Evolutionary conservation across 257 asterid species (phyloP), one percentile per base, ranked within the genome.

Genomic region (Sherardia arvensis): DNA sequence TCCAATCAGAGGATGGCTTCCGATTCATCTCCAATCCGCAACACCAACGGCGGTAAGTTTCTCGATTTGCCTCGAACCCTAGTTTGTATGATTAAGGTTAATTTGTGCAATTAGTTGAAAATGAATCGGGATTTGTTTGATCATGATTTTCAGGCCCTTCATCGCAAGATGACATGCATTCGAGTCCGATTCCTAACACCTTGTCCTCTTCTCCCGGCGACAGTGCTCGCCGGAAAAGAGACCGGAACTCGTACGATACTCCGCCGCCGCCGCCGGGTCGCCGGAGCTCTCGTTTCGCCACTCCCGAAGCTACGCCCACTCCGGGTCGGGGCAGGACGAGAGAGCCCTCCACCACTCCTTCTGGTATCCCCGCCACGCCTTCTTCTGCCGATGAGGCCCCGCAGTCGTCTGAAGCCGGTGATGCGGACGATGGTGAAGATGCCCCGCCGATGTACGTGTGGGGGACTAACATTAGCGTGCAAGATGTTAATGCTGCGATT

Each of bases 391-490:
- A 82, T 33, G 94, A 87, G 29, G 76, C 68, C 2, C 90, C 86
- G 2, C 86, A 80, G 0, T 85, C 99, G 5, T 93, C 99, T 0
- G 94, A 83, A 33, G 94, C 82, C 12, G 96, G 92, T 11, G 96
- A 82, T 1, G 87, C 70, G 10, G 85, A 80, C 8, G 96, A 82
- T 17, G 69, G 53, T 4, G 86, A 78, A 29, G 93, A 81, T 43
- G 70, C 94, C 28, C 97, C 96, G 1, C 96, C 87, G 3, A 80
- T 86, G 89, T 90, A 81, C 48, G 96, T 93, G 8, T 93, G 99
- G 99, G 99, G 99, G 27, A 93, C 99, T 4, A 90, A 84, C 66
- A 90, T 93, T 14, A 87, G 96, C 10, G 97, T 90, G 20, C 90
- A 77, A 26, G 99, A 93, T 54, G 99, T 93, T 51, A 88, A 88